Conservation (phyloP, 2,329 filamentous ascomycete species). For the Fusarium sp. region DNA sequence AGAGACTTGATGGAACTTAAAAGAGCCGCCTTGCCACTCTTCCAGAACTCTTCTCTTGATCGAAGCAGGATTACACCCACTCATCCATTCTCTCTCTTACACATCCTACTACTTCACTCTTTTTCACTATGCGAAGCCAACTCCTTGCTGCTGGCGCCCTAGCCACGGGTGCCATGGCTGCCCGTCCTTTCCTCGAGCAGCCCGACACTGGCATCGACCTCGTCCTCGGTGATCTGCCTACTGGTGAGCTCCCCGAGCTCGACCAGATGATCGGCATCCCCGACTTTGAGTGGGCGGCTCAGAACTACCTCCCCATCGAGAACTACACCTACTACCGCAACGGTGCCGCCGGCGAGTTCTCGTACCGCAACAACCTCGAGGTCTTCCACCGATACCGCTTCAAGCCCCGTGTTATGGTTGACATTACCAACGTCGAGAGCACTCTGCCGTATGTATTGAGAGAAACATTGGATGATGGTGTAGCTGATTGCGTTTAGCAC, state of each 20-base stretch:
- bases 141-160: conserved; percentile 44
- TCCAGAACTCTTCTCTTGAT: not conserved
- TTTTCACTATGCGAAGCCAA: conserved; percentile 37
- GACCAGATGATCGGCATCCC: conserved; percentile 60
- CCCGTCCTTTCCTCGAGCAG: conserved; percentile 58
- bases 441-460: conserved; percentile 48
- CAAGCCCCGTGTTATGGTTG: conserved; percentile 62
- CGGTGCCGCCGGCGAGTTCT: conserved; percentile 67
- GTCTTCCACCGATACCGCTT: conserved; percentile 62
- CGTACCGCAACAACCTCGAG: conserved; percentile 69
- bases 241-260: conserved; percentile 56
- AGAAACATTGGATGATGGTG: not conserved
- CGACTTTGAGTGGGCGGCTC: conserved; percentile 66
- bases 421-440: conserved; percentile 58
- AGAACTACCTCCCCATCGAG: conserved; percentile 58
- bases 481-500: conserved; percentile 48
- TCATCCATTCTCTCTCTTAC: conserved; percentile 12
- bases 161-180: conserved; percentile 53
- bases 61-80: conserved; percentile 3
- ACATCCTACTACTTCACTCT: not conserved
- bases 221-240: conserved; percentile 50
- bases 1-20: conserved; percentile 19
- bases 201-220: conserved; percentile 60
- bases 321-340: conserved; percentile 70
- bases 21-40: conserved; percentile 28